Evolutionary conservation across 257 asterid genomes (phyloP).

Genomic region (Haberlea rhodopensis): DNA sequence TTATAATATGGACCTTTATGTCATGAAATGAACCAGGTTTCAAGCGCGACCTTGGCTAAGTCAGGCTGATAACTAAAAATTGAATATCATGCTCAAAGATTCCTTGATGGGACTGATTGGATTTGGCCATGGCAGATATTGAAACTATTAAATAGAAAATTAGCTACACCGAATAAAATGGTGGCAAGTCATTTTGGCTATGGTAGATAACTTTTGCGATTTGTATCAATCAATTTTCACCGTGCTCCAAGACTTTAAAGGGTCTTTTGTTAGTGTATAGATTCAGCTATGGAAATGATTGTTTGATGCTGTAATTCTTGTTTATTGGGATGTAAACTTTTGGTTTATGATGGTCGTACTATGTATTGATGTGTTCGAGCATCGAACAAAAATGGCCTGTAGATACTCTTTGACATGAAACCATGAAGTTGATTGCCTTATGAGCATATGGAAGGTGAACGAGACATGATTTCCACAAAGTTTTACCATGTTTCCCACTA

Average conservation of each 20-base stretch:
- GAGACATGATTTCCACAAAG: no score
- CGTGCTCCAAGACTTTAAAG: not conserved
- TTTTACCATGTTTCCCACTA: no score
- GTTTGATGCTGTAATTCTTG: not conserved
- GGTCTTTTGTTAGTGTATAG: not conserved
- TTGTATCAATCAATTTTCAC: slow-evolving; percentile 9
- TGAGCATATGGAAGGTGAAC: not conserved
- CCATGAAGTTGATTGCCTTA: not conserved
- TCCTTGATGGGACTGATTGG: slow-evolving; percentile 10
- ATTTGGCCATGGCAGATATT: slow-evolving; percentile 25
- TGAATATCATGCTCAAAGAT: no score
- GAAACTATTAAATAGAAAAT: slow-evolving; percentile 11
- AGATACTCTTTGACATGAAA: not conserved
- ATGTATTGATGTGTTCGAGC: not conserved
- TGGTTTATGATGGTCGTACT: not conserved
- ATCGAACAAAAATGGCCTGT: not conserved
- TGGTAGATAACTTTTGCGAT: slow-evolving; percentile 22
- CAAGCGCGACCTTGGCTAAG: slow-evolving; percentile 7
- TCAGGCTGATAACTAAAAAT: not conserved
- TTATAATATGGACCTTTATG: not conserved
- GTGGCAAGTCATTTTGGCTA: slow-evolving; percentile 54
- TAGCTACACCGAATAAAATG: slow-evolving; percentile 23
- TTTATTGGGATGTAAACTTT: not conserved
- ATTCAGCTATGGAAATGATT: not conserved
- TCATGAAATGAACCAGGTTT: slow-evolving; percentile 29